Evolutionary conservation across 2,329 filamentous ascomycete species (phyloP), one percentile per base, ranked within the genome.

Genomic region (Macrophomina pseudophaseolina): DNA sequence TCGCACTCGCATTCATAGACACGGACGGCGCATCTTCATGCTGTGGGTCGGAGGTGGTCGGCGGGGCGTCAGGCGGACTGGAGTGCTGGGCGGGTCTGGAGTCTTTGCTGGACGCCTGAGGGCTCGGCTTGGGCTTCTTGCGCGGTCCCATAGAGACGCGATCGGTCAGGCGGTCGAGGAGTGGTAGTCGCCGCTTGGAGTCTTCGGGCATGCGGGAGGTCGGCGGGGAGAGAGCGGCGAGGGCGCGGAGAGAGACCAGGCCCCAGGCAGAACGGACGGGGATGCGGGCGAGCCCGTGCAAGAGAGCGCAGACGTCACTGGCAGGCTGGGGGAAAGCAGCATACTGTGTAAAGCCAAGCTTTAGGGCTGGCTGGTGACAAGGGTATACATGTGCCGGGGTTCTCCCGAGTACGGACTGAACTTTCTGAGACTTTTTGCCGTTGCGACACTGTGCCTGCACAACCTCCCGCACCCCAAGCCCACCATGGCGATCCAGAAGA

Each of bases 401-500:
- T 18, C 4, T 14, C 42, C 52, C 38, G 44, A 12, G 12, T 8
- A 30, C 40, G 28, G 32, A 16, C 51, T 32, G 32, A 44, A 32
- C 28, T 44, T 46, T 60, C 58, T 53, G 48, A 49, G 42, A 66
- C 65, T 66, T 66, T 66, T 66, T 66, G 65, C 53, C 33, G 11
- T 32, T 40, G 42, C 52, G 64, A 52, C 6, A 18, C 33, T 12
- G 42, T 38, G 49, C 40, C 66, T 58, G 23, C 60, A 69, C 65
- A 40, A 59, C 67, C 35, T 23, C 52, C 18, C 65, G 66, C 65
- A 48, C 68, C 35, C 65, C 56, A 62, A 48, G 44, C 23, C 66
- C 64, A 70, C 71, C 66, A 98, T 98, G 95, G 94, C 92, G 75
- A 94, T 98, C 75, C 93, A 98, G 78, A 97, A 98, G 87, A 98